Evolutionary conservation across 2,329 filamentous ascomycete species (phyloP), one percentile per base, ranked within the genome.

Genomic region (Penicillium frequentans): DNA sequence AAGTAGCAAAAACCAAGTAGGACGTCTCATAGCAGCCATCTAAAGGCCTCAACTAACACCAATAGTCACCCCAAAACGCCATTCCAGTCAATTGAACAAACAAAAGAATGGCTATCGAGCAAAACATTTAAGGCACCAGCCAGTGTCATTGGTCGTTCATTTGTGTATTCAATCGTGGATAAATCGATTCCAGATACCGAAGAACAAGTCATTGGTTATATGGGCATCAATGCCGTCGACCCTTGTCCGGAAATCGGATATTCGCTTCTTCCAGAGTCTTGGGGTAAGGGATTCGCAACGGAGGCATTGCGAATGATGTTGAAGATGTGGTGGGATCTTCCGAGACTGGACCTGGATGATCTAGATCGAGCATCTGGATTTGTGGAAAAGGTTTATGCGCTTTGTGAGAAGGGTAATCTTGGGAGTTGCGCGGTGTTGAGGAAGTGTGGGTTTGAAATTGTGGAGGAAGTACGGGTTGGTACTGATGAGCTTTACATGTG

Each of bases 281-380:
- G 68, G 68, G 62, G 64, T 0, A 68, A 65, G 21, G 68, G 68
- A n/a, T 66, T 61, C 23, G 67, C 67, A 9, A 70, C 68, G 2
- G 68, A 70, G 26, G 63, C 68, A 11, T 47, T 70, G 42, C 46
- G 51, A 3, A 43, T 64, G 50, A 27, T 69, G 49, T 37, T 68
- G 24, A 61, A 62, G 39, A 53, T 61, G 52, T 70, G 68, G 68
- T 70, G 68, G 66, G 47, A 52, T 5, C 42, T 70, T 11, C 60
- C 59, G 3, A 44, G 63, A 14, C 42, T 49, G 6, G 45, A 19
- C 2, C 11, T 21, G 19, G 33, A 23, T 23, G 46, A 26, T n/a
- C 14, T 37, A 1, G 23, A 19, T 4, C 49, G 26, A 29, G 21
- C 14, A 1, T n/a, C 52, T 1, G 54, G 35, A 5, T 50, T 56